Base-by-base conservation (phyloP, 208 protist genomes). In the Kentomonas sorsogonicus region DNA sequence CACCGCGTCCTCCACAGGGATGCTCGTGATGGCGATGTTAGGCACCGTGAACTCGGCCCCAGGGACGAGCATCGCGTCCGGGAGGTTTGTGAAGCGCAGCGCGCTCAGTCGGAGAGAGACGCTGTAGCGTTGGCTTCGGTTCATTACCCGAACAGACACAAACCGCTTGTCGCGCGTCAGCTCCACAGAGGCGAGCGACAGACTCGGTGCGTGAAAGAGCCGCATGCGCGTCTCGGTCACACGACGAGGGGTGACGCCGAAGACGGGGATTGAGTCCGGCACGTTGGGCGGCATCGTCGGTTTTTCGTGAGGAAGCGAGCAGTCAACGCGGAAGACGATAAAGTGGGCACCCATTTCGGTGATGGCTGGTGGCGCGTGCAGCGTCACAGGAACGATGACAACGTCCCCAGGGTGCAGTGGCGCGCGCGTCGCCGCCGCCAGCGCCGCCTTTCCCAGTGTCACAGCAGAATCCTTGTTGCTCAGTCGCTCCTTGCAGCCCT, bases 181-280 rank as follows among this genome's bases (percentile, higher is more conserved):
- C 4, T 47, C 34, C 6, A 93, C 56, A 2, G 71, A 79, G 10
- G 67, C 78, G 9, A 91, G 73, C 18, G 68, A 63, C 5, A 95
- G 60, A 30, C 77, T 81, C 22, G 86, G 78, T 9, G 74, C 70
- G 25, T 89, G 67, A 61, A 83, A 89, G n/a, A 95, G 73, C 1
- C 83, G 77, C 69, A 92, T 75, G 20, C 72, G 76, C n/a, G 85
- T 91, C 66, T 95, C 84, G 15, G 76, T 77, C 7, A 93, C 78
- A 48, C 85, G 85, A 0, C 83, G 64, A 10, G 89, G 89, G 51
- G 93, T 89, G 50, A 95, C 79, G 39, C 79, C 89, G 71, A 89
- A 93, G 2, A 95, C 79, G 7, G 89, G 89, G 25, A 95, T 79
- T 1, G 82, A 82, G n/a, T 60, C 60, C 3, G 89, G 83, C n/a